Conservation (phyloP, 108 stramenopile species). For the Heterococcus sp. region DNA sequence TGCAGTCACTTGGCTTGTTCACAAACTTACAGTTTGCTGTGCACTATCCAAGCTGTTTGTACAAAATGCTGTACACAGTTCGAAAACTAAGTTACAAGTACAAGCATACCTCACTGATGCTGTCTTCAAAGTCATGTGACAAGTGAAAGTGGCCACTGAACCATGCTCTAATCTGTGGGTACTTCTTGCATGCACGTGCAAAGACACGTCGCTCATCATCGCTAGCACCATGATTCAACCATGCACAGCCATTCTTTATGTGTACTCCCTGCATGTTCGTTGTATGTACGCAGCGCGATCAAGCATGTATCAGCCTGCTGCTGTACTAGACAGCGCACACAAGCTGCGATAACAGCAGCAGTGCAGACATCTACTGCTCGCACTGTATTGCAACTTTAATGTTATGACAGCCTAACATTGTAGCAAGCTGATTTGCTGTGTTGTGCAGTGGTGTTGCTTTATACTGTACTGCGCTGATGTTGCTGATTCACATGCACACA, state of each 20-base stretch:
- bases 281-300: too few relatives aligned
- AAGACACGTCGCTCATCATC: conserved; percentile 53
- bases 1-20: conserved; percentile 58
- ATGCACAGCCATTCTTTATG: conserved; percentile 46
- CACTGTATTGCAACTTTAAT: too few relatives aligned
- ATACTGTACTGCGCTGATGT: too few relatives aligned
- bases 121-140: conserved; percentile 47
- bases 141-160: conserved; percentile 92
- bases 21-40: conserved; percentile 15
- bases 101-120: conserved; percentile 27
- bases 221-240: conserved; percentile 44
- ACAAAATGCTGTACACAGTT: too few relatives aligned
- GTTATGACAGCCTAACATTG: too few relatives aligned
- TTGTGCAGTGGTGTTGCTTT: too few relatives aligned
- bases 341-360: conserved; percentile 70
- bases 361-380: conserved; percentile 62
- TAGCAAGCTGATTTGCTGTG: too few relatives aligned
- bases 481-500: too few relatives aligned
- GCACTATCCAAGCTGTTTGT: too few relatives aligned
- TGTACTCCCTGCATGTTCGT: conserved; percentile 28
- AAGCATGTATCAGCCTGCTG: too few relatives aligned
- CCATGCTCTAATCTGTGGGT: conserved; percentile 83
- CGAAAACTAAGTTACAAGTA: too few relatives aligned
- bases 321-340: conserved; percentile 91
- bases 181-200: conserved; percentile 70